Percentiles rank a stretch among this genome's conserved stretches.
These are phyloP conservation scores for Fonsecaea pedrosoi DNA, from an alignment of 2,329 filamentous ascomycete species.

Conservation along the genomic window DNA sequence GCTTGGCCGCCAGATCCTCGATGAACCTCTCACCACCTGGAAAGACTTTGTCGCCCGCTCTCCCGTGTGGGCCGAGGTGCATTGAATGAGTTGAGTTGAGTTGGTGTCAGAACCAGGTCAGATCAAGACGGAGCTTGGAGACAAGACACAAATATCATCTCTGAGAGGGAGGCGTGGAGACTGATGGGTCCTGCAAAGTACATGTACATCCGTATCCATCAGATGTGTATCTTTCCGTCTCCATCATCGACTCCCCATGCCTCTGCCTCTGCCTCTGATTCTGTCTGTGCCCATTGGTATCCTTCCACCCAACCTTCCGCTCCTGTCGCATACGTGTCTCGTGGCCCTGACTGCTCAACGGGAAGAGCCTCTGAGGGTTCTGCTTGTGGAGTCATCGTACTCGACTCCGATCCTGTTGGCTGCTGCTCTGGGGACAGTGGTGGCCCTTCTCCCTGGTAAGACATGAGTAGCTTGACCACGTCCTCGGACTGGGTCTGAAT, in stretches of 20 bases:
- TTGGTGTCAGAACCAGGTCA: not conserved
- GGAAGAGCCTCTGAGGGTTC: not conserved
- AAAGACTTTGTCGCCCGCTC: conserved; percentile 13
- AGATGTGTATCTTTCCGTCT: too few species aligned
- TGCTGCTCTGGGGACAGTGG: not conserved
- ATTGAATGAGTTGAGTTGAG: not conserved
- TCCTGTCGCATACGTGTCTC: too few species aligned
- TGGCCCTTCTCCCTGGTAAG: not conserved
- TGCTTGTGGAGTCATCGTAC: not conserved
- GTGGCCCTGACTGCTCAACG: too few species aligned
- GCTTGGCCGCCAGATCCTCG: not conserved
- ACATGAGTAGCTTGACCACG: not conserved
- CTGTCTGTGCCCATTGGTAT: too few species aligned
- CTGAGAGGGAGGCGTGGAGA: too few species aligned
- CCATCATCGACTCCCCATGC: too few species aligned
- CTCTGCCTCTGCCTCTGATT: too few species aligned
- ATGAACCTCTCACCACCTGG: conserved; percentile 17
- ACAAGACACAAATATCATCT: too few species aligned
- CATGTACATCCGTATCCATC: too few species aligned
- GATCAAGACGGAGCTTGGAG: not conserved
- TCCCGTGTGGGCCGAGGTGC: conserved; percentile 14
- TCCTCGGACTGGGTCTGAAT: too few species aligned
- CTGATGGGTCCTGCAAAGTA: too few species aligned
- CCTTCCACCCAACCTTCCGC: too few species aligned
- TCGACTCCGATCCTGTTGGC: not conserved